Evolutionary conservation across 2,329 filamentous ascomycete genomes (phyloP), one percentile per base, ranked within the genome.

Genomic region (Acrocalymma vagum): DNA sequence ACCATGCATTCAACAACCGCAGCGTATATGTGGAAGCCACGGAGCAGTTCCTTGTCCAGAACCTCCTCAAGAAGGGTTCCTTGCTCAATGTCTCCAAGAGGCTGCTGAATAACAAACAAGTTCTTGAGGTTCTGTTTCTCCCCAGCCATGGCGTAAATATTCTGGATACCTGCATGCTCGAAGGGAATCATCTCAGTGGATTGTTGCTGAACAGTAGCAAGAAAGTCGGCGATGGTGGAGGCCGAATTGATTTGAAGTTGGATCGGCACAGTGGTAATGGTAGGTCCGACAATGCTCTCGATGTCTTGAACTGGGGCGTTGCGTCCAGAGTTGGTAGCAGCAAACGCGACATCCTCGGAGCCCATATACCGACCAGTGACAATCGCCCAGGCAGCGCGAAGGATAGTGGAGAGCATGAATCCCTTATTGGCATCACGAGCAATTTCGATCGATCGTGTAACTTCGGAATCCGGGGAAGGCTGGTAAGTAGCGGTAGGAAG

Each of bases 61-160:
- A 36, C 15, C 23, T 36, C 39, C 8, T 38, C 27, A 24, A 44
- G 38, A 11, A 50, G 25, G 9, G 32, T 40, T 4, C 23, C 18
- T 25, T 43, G 21, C 14, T 42, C 17, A 11, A 31, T 9, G 2
- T 47, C 25, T 11, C 33, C 27, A 21, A 29, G 30, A 48, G 8
- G 51, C 40, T 41, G 32, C 21, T 82, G 78, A 10, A 83, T 71
- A 0, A 83, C 76, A 2, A 83, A 58, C 3, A 78, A 74, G 0
- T 75, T 80, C 4, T 75, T 72, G 25, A 81, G 65, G 53, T 77
- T 81, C 10, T 60, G 47, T 27, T 54, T 58, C 16, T 55, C 38
- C 2, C 27, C 41, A 27, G 11, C 35, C 42, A 43, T 46, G 16
- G 4, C 25, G 11, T 38, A 32, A 16, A 70, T 69, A 13, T 60